Evolutionary conservation across 2,329 filamentous ascomycete species (phyloP).

Genomic region (Diaporthe longicolla): DNA sequence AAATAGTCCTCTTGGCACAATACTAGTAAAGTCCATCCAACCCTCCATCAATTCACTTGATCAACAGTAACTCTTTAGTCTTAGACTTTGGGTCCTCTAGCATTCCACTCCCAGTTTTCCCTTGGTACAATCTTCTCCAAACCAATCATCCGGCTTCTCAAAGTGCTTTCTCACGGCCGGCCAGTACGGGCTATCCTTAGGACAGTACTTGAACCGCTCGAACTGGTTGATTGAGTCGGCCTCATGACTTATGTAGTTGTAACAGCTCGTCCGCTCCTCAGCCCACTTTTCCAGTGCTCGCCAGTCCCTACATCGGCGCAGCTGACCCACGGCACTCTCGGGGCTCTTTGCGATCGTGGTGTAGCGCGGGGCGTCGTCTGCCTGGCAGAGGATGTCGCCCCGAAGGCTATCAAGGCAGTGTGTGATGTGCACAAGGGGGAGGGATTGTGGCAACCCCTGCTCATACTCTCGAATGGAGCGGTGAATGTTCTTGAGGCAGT

Average conservation of each 20-base stretch:
- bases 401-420: constrained; percentile 51
- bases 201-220: constrained; percentile 23
- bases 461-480: constrained; percentile 43
- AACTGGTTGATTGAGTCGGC: constrained; percentile 18
- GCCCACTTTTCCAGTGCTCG: constrained; percentile 46
- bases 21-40: too few relatives aligned
- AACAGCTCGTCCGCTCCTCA: constrained; percentile 12
- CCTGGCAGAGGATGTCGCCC: constrained; percentile 49
- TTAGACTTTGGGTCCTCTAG: too few relatives aligned
- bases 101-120: constrained; percentile 3
- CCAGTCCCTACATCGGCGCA: constrained; percentile 50
- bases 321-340: constrained; percentile 46
- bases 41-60: too few relatives aligned
- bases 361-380: constrained; percentile 50
- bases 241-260: constrained; percentile 1
- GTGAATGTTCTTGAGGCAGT: constrained; percentile 49
- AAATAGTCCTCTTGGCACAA: too few relatives aligned
- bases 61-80: too few relatives aligned
- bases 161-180: constrained; percentile 3
- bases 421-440: constrained; percentile 2
- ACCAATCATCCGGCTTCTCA: neutral
- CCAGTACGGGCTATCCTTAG: constrained; percentile 14
- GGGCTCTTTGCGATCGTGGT: constrained; percentile 43
- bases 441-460: neutral
- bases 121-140: neutral